phyloP scores from a whole-genome alignment of 129 eudicot species.

The Glebionis coronaria region DNA sequence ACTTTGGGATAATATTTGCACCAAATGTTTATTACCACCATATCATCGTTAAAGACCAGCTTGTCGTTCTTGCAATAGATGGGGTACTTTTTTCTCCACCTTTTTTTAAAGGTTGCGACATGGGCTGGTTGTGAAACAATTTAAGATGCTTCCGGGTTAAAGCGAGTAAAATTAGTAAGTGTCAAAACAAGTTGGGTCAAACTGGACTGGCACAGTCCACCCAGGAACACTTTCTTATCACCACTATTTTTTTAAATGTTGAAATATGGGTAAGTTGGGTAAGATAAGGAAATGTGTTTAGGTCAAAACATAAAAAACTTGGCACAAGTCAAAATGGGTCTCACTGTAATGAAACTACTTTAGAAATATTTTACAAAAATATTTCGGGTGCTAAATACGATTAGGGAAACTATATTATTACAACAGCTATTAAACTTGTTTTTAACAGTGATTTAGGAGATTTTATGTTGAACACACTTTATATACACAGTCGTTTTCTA shows the following conservation, averaged over 20 bases:
- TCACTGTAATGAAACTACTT: no score
- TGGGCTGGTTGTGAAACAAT: background rate
- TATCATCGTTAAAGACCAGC: constrained; percentile 65
- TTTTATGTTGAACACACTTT: no score
- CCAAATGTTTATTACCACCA: constrained; percentile 85
- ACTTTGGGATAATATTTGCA: constrained; percentile 75
- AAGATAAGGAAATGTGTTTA: no score
- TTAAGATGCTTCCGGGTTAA: background rate
- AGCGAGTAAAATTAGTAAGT: background rate
- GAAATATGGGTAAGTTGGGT: no score
- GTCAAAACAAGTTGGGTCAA: background rate
- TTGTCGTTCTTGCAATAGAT: constrained; percentile 74
- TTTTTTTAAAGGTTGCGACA: background rate
- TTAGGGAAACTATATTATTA: background rate
- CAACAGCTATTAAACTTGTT: no score
- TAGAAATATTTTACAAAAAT: no score
- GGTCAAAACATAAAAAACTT: no score
- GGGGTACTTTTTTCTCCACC: constrained; percentile 51
- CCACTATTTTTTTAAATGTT: no score
- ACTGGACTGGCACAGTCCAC: background rate
- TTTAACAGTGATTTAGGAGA: no score
- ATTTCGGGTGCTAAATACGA: background rate
- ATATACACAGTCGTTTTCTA: no score
- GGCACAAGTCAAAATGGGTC: no score
- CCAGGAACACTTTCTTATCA: background rate